A percentile compares a stretch with the other conserved stretches of the same genome.
Evolutionary conservation across 768 basidiomycete species (phyloP).

Genomic region (Mycena albidolilacea): DNA sequence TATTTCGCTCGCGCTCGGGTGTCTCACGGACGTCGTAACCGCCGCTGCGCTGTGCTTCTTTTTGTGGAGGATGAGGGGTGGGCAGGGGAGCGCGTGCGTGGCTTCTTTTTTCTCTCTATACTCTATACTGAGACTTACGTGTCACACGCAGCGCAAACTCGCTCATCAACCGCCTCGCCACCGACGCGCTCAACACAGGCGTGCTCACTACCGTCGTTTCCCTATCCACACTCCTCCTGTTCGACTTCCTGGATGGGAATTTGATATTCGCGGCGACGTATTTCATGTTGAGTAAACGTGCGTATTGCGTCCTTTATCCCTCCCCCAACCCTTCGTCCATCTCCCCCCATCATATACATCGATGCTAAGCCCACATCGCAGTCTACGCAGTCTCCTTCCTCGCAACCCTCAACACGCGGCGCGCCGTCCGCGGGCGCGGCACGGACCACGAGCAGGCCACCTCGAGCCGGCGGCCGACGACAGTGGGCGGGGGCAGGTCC

Average conservation of each 20-base stretch:
- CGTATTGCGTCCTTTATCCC: conserved; percentile 41
- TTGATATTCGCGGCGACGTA: conserved; percentile 74
- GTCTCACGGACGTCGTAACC: conserved; percentile 73
- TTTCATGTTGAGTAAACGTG: conserved; percentile 78
- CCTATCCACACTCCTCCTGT: conserved; percentile 70
- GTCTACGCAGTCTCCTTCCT: conserved; percentile 69
- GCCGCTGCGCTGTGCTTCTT: conserved; percentile 72
- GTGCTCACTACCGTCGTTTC: conserved; percentile 68
- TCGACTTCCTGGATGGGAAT: conserved; percentile 66
- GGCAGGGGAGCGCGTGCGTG: conserved; percentile 60
- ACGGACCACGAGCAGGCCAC: conserved; percentile 61
- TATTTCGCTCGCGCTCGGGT: conserved; percentile 64
- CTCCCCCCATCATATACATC: conserved; percentile 64
- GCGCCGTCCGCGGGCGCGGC: conserved; percentile 66
- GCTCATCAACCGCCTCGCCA: conserved; percentile 68
- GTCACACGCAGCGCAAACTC: conserved; percentile 64
- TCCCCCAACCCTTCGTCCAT: not conserved
- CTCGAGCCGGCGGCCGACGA: not conserved
- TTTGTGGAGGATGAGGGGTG: conserved; percentile 70
- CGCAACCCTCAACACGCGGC: conserved; percentile 77
- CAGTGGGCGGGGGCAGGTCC: conserved; percentile 22
- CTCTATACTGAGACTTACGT: not conserved
- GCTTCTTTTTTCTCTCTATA: too few species aligned
- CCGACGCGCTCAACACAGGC: conserved; percentile 79
- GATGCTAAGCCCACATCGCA: conserved; percentile 42